Percentiles rank a stretch among this genome's conserved stretches.
phyloP scores from a whole-genome alignment of 768 basidiomycete species.

The Bullera alba region DNA sequence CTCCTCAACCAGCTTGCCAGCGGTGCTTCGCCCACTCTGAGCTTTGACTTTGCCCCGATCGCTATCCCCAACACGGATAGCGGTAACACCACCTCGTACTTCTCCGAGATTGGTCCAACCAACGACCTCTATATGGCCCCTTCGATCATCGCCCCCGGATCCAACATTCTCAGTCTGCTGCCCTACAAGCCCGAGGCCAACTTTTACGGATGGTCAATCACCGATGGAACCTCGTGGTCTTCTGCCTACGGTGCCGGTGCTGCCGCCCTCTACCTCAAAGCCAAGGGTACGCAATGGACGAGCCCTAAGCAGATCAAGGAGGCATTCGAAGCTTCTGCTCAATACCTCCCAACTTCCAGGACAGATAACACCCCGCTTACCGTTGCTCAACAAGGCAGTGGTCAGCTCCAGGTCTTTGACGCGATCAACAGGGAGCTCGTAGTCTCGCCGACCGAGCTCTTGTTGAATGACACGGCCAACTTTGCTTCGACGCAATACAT shows the following conservation, averaged over 20 bases:
- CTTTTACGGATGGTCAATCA: slow-evolving; percentile 24
- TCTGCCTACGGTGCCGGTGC: slow-evolving; percentile 40
- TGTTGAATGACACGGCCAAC: slow-evolving; percentile 61
- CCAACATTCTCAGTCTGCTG: slow-evolving; percentile 25
- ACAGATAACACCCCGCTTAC: slow-evolving; percentile 30
- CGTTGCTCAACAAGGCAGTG: slow-evolving; percentile 39
- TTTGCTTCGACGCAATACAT: slow-evolving; percentile 47
- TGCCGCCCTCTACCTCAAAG: slow-evolving; percentile 43
- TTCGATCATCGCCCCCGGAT: slow-evolving; percentile 53
- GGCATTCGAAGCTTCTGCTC: slow-evolving; percentile 33
- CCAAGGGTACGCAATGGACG: slow-evolving; percentile 18
- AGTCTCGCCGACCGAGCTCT: slow-evolving; percentile 56
- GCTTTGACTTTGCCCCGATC: slow-evolving; percentile 42
- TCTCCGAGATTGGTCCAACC: slow-evolving; percentile 58
- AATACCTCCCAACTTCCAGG: slow-evolving; percentile 16
- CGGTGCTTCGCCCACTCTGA: slow-evolving; percentile 17
- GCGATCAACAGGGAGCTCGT: slow-evolving; percentile 55
- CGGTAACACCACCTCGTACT: slow-evolving; percentile 56
- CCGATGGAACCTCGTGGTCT: slow-evolving; percentile 29
- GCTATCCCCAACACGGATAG: slow-evolving; percentile 51
- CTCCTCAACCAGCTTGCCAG: slow-evolving; percentile 23
- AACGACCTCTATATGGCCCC: slow-evolving; percentile 54
- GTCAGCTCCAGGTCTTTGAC: slow-evolving; percentile 53
- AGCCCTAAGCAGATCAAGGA: slow-evolving; percentile 20
- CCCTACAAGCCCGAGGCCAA: slow-evolving; percentile 13